phyloP scores from a whole-genome alignment of 2,329 filamentous ascomycete species.

The Pyrenophora seminiperda region DNA sequence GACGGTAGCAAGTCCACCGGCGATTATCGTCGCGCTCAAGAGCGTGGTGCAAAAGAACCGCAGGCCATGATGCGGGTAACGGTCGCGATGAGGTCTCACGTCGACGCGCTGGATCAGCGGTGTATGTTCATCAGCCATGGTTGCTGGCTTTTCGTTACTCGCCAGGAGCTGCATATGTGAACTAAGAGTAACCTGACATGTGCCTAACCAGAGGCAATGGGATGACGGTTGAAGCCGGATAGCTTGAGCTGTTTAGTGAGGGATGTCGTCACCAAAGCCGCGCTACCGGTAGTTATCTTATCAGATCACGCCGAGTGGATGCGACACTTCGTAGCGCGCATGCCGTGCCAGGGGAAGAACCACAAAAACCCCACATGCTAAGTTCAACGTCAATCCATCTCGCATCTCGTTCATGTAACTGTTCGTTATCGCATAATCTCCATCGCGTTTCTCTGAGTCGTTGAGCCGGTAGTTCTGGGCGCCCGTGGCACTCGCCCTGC shows the following conservation, averaged over 20 bases:
- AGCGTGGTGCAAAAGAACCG: constrained; percentile 71
- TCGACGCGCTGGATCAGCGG: constrained; percentile 69
- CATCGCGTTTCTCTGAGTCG: too few relatives aligned
- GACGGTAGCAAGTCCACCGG: constrained; percentile 46
- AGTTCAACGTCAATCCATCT: not conserved
- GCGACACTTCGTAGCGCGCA: too few relatives aligned
- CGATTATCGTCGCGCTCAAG: constrained; percentile 45
- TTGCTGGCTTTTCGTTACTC: constrained; percentile 36
- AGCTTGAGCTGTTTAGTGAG: constrained; percentile 11
- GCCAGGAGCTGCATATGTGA: constrained; percentile 20
- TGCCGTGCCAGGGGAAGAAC: constrained; percentile 9
- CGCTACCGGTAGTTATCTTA: constrained; percentile 13
- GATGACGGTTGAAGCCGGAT: constrained; percentile 1
- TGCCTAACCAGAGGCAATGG: constrained; percentile 6
- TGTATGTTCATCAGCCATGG: constrained; percentile 63
- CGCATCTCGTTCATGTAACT: not conserved
- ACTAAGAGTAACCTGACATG: not conserved
- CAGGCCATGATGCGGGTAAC: constrained; percentile 60
- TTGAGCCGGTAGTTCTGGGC: too few relatives aligned
- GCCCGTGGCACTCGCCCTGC: not conserved
- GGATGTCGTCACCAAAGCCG: constrained; percentile 16
- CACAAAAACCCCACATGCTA: not conserved
- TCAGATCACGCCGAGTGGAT: constrained; percentile 16
- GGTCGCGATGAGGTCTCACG: constrained; percentile 58
- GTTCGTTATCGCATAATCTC: not conserved